These are phyloP conservation scores for Brassica carinata DNA, from an alignment of 345 rosid species.

Conservation along the genomic window DNA sequence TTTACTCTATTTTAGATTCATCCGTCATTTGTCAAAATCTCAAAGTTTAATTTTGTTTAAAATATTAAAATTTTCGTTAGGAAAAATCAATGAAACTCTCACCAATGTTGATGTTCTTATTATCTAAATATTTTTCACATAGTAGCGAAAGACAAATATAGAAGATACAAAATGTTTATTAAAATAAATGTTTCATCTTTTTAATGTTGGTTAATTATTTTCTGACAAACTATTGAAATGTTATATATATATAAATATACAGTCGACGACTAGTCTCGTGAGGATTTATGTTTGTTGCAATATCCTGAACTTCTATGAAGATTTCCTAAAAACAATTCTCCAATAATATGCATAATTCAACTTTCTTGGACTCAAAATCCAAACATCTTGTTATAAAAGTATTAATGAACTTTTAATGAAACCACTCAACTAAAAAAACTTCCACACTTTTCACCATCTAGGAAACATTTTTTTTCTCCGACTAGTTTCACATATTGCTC, in stretches of 20 bases:
- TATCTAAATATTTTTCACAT: neutral
- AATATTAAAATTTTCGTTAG: no score
- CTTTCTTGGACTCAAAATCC: neutral
- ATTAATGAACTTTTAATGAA: no score
- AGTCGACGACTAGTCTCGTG: no score
- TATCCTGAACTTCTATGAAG: no score
- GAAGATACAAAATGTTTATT: constrained; percentile 1
- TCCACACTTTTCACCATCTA: neutral
- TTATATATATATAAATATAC: no score
- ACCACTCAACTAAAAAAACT: neutral
- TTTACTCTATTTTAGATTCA: no score
- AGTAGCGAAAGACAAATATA: neutral
- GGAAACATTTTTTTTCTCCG: neutral
- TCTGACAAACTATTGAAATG: neutral
- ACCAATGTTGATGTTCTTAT: neutral
- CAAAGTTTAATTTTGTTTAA: no score
- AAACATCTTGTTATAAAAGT: no score
- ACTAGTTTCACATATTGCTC: neutral
- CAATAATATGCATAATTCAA: neutral
- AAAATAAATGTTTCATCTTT: neutral
- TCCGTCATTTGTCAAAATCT: no score
- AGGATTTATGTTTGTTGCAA: no score
- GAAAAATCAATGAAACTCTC: no score
- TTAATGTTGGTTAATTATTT: no score
- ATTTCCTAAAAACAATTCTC: neutral